Evolutionary conservation across 169 alveolate genomes (phyloP), one percentile per base, ranked within the genome.

Genomic region (Eimeria necatrix): DNA sequence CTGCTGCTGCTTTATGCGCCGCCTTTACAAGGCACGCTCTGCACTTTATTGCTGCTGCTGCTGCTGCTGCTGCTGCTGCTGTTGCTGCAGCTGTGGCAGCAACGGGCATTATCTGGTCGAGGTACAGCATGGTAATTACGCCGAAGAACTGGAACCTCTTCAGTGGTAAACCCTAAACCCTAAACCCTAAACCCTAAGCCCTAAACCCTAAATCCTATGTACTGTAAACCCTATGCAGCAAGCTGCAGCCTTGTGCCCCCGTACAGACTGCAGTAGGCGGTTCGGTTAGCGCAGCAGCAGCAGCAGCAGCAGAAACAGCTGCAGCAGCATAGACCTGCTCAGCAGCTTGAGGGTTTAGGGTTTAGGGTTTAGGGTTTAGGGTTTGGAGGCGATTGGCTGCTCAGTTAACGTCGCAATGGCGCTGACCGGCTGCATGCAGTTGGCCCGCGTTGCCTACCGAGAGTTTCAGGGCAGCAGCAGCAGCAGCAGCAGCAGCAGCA

Each of bases 41-140:
- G 53, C 14, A 26, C 2, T 14, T 22, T 22, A 24, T 22, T 10
- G 46, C 24, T 84, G 26, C 32, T 22, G 12, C n/a, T 10, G 41
- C 32, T 22, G 12, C n/a, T 10, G 41, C 12, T 32, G 41, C 3
- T n/a, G 8, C 90, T 32, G 41, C 2, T 32, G 41, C 41, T 32
- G 41, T 2, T 32, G 41, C 41, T 32, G 60, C 94, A 97, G 98
- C 98, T 22, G 98, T 97, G 41, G 93, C 97, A 32, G 60, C 91
- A 24, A 97, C 98, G 32, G 98, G 98, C n/a, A 46, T 97, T 41
- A 97, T 97, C 9, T 97, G 98, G 98, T 95, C 98, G 41, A 74
- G 98, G 32, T 97, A 97, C 96, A 95, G 97, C 91, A 96, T 71
- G 83, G 97, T 97, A 32, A 97, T 97, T 32, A 97, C 83, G 32